Evolutionary conservation across 208 protist species (phyloP).

Genomic region (Leishmania mexicana): DNA sequence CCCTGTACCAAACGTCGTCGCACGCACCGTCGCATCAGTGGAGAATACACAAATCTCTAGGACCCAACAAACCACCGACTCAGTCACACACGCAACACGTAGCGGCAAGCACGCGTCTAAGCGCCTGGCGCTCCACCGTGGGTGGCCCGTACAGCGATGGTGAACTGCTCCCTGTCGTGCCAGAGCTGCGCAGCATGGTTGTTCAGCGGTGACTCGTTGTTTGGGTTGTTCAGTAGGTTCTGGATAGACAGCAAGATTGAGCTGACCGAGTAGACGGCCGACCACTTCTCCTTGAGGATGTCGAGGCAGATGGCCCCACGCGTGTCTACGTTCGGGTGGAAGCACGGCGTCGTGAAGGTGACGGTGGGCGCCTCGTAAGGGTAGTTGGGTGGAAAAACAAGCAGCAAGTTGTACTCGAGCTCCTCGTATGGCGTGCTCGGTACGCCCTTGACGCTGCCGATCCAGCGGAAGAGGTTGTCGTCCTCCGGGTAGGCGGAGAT

Average conservation of each 20-base stretch:
- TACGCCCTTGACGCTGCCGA: slow-evolving; percentile 87
- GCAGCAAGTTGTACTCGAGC: slow-evolving; percentile 90
- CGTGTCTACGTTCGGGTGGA: slow-evolving; percentile 96
- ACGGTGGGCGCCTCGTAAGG: slow-evolving; percentile 94
- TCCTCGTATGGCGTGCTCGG: slow-evolving; percentile 91
- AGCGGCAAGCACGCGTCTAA: not conserved
- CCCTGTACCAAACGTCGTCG: not conserved
- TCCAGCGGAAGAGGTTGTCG: slow-evolving; percentile 95
- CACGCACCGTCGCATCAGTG: not conserved
- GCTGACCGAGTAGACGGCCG: slow-evolving; percentile 94
- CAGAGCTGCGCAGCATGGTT: slow-evolving; percentile 93
- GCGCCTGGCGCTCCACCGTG: slow-evolving; percentile 33
- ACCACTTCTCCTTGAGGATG: slow-evolving; percentile 98
- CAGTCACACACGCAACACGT: not conserved
- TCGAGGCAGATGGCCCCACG: slow-evolving; percentile 96
- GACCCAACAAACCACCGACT: not conserved
- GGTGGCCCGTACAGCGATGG: slow-evolving; percentile 54
- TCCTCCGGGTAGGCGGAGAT: slow-evolving; percentile 96
- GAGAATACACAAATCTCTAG: slow-evolving; percentile 6
- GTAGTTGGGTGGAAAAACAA: slow-evolving; percentile 94
- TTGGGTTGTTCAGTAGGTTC: slow-evolving; percentile 95
- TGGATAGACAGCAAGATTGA: slow-evolving; percentile 97
- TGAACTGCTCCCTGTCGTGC: slow-evolving; percentile 74
- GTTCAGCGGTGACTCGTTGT: slow-evolving; percentile 97
- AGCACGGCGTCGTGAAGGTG: slow-evolving; percentile 94